Percentiles rank a stretch among this genome's conserved stretches.
Conservation (phyloP, 2,329 filamentous ascomycete species). For the Diaporthe destruens region DNA sequence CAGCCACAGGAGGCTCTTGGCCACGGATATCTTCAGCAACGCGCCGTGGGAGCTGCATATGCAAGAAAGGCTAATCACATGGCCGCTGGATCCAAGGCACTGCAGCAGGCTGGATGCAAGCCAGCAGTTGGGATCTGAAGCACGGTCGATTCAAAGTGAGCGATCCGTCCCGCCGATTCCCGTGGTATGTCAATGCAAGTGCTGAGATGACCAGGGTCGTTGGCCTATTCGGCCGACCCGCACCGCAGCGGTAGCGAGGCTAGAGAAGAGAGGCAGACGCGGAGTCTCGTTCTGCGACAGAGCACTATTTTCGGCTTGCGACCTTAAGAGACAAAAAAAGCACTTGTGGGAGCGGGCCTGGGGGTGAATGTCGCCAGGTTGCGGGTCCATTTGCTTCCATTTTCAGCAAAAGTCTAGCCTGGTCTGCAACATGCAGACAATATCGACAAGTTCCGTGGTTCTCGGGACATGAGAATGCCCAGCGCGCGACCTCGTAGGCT, state of each 20-base stretch:
- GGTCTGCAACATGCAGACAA: slow-evolving; percentile 23
- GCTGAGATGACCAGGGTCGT: slow-evolving; percentile 17
- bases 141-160: slow-evolving; percentile 35
- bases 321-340: slow-evolving; percentile 20
- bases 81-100: slow-evolving; percentile 10
- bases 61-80: slow-evolving; percentile 33
- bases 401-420: slow-evolving; percentile 18
- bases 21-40: slow-evolving; percentile 21
- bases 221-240: slow-evolving; percentile 23
- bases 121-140: slow-evolving; percentile 25
- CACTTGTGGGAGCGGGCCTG: slow-evolving; percentile 7
- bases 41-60: slow-evolving; percentile 34
- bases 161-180: slow-evolving; percentile 39
- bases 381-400: neutral
- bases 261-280: slow-evolving; percentile 36
- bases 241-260: slow-evolving; percentile 30
- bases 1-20: slow-evolving; percentile 38
- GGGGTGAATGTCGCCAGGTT: neutral
- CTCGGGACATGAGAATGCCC: neutral
- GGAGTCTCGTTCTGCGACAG: slow-evolving; percentile 33
- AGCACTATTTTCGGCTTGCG: slow-evolving; percentile 30
- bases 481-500: neutral
- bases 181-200: slow-evolving; percentile 39
- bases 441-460: slow-evolving; percentile 17
- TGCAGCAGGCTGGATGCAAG: slow-evolving; percentile 26